These are phyloP conservation scores for peach (Prunus persica) DNA, from an alignment of 306 rosid genomes.

Conservation along the genomic window DNA sequence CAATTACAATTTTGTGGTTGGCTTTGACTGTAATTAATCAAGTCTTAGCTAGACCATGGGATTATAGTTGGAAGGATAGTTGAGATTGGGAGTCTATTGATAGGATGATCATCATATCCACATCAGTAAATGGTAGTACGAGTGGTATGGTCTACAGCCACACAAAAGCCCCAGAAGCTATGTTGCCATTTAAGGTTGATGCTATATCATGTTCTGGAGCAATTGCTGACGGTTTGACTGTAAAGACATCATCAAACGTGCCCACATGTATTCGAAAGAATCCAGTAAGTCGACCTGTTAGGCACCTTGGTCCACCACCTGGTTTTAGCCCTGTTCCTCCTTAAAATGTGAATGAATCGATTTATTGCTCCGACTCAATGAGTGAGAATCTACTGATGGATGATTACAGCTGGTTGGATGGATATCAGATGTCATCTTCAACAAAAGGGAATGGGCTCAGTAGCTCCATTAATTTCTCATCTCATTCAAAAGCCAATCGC, in stretches of 20 bases:
- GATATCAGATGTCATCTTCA: constrained; percentile 76
- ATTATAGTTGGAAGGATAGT: no score
- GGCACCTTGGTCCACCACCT: constrained; percentile 94
- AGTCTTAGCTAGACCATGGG: no score
- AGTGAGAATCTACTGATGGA: constrained; percentile 66
- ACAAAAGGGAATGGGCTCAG: constrained; percentile 39
- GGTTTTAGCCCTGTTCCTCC: constrained; percentile 69
- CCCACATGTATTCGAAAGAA: constrained; percentile 46
- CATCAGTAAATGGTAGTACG: constrained; percentile 20
- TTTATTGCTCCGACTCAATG: constrained; percentile 36
- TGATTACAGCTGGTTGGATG: constrained; percentile 98
- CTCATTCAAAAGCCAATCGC: constrained; percentile 44
- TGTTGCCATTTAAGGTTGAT: constrained; percentile 44
- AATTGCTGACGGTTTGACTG: constrained; percentile 25
- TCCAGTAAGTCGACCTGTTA: constrained; percentile 76
- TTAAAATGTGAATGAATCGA: constrained; percentile 47
- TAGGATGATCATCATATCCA: no score
- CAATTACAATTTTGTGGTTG: no score
- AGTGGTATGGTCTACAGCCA: constrained; percentile 36
- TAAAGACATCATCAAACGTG: constrained; percentile 34
- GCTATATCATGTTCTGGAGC: constrained; percentile 40
- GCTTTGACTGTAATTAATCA: no score
- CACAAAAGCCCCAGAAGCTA: constrained; percentile 45
- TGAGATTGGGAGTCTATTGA: no score
- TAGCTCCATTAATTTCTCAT: constrained; percentile 37